phyloP scores from a whole-genome alignment of 441 rosid species.

The Pelargonium fulgidum region DNA sequence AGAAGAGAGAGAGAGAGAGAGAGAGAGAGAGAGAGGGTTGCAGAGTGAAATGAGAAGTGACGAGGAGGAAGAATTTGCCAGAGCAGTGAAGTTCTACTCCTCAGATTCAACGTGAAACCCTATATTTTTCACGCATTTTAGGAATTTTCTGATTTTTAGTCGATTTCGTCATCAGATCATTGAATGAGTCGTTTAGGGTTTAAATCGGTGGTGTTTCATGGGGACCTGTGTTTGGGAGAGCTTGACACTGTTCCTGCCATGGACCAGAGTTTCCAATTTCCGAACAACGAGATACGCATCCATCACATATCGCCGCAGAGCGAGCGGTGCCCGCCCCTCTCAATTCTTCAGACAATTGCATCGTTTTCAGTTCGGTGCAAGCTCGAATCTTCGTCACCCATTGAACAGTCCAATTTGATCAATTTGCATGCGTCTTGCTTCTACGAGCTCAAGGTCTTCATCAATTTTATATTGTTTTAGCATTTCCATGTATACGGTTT shows the following conservation, averaged over 20 bases:
- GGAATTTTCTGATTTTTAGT: neutral
- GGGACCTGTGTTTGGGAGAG: slow-evolving; percentile 70
- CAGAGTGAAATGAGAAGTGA: neutral
- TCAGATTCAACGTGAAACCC: neutral
- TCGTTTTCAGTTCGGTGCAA: slow-evolving; percentile 79
- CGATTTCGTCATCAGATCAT: neutral
- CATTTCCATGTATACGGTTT: neutral
- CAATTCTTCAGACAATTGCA: slow-evolving; percentile 80
- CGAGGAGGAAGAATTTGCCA: neutral
- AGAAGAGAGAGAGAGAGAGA: neutral
- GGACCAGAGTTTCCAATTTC: slow-evolving; percentile 61
- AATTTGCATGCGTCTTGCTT: slow-evolving; percentile 87
- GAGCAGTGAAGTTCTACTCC: neutral
- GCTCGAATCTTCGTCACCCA: slow-evolving; percentile 66
- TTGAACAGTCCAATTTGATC: slow-evolving; percentile 57
- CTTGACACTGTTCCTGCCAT: slow-evolving; percentile 54
- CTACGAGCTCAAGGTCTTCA: slow-evolving; percentile 65
- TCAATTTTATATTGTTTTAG: neutral
- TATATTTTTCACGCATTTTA: neutral
- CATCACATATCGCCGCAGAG: slow-evolving; percentile 59
- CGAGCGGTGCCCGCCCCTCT: slow-evolving; percentile 89
- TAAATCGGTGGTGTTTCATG: slow-evolving; percentile 73
- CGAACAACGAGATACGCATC: slow-evolving; percentile 88
- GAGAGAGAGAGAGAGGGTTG: neutral
- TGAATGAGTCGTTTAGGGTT: slow-evolving; percentile 77